phyloP scores from a whole-genome alignment of 2,329 filamentous ascomycete genomes.

The Leptographium radiaticola region DNA sequence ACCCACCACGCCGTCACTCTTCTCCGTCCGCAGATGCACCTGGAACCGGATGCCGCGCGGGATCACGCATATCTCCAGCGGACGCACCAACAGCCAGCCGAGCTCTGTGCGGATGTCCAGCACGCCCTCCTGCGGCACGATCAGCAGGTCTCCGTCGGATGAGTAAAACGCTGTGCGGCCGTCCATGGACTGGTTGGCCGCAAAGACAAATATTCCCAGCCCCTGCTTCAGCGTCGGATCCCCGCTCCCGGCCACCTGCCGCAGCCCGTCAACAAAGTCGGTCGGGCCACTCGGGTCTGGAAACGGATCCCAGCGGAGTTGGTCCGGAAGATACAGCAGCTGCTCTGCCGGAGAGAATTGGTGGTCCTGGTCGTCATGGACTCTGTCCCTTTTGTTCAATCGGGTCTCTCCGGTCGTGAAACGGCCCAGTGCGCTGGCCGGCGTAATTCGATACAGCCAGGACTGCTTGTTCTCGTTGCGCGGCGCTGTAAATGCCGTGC shows the following conservation, averaged over 20 bases:
- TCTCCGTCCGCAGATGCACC: slow-evolving; percentile 49
- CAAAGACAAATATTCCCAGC: slow-evolving; percentile 68
- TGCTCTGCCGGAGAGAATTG: slow-evolving; percentile 17
- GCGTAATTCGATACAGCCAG: slow-evolving; percentile 59
- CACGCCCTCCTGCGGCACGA: slow-evolving; percentile 61
- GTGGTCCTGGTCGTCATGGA: slow-evolving; percentile 1
- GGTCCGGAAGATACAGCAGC: slow-evolving; percentile 66
- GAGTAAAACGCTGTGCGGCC: slow-evolving; percentile 69
- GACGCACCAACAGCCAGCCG: slow-evolving; percentile 60
- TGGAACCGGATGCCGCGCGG: slow-evolving; percentile 63
- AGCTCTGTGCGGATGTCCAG: slow-evolving; percentile 69
- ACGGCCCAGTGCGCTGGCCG: slow-evolving; percentile 46
- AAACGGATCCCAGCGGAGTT: slow-evolving; percentile 68
- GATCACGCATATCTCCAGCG: slow-evolving; percentile 66
- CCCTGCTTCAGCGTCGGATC: slow-evolving; percentile 69
- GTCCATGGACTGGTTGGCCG: slow-evolving; percentile 66
- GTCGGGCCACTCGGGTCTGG: slow-evolving; percentile 37
- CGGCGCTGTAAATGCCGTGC: slow-evolving; percentile 58
- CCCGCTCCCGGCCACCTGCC: slow-evolving; percentile 65
- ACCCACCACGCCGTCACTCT: slow-evolving; percentile 29
- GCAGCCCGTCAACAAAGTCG: slow-evolving; percentile 45
- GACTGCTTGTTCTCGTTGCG: slow-evolving; percentile 56
- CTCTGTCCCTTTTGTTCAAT: too few relatives aligned
- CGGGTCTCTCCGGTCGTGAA: slow-evolving; percentile 25
- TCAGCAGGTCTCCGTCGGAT: slow-evolving; percentile 65